Conservation (phyloP, 176 grass and related monocot species). For the Triticum timopheevii region DNA sequence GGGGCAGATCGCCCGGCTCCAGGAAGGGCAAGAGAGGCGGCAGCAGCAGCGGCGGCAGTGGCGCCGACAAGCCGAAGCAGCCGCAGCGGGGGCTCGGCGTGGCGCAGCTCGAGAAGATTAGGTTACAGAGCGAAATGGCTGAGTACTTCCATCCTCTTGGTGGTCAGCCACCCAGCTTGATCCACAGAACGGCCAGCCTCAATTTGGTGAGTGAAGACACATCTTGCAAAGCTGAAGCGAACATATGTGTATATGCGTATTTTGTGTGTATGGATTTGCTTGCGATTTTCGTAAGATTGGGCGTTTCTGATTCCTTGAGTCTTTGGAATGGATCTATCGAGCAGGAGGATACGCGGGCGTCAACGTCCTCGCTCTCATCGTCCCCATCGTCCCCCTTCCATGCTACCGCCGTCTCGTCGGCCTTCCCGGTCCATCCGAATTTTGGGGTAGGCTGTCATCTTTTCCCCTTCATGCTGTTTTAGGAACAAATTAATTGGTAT, state of each 20-base stretch:
- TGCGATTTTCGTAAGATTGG: slow-evolving; percentile 7
- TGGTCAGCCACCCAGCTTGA: slow-evolving; percentile 43
- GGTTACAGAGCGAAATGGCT: slow-evolving; percentile 77
- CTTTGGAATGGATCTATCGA: slow-evolving; percentile 23
- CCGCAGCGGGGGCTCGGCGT: slow-evolving; percentile 75
- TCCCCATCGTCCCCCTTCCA: slow-evolving; percentile 49
- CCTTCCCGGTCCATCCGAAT: slow-evolving; percentile 43
- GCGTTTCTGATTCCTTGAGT: slow-evolving; percentile 32
- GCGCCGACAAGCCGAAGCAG: slow-evolving; percentile 65
- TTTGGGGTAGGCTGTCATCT: slow-evolving; percentile 33
- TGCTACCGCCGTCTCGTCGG: slow-evolving; percentile 33
- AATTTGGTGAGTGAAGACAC: slow-evolving; percentile 41
- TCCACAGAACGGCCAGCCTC: slow-evolving; percentile 54
- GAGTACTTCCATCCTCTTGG: slow-evolving; percentile 61
- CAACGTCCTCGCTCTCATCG: slow-evolving; percentile 52
- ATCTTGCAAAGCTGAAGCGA: neutral
- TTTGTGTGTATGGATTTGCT: neutral
- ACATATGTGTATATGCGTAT: neutral
- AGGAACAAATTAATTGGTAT: neutral
- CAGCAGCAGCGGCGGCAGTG: neutral
- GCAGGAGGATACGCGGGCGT: slow-evolving; percentile 57
- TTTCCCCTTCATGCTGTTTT: neutral
- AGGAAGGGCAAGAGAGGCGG: slow-evolving; percentile 65
- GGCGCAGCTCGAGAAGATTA: slow-evolving; percentile 84
- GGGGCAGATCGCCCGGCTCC: slow-evolving; percentile 49